phyloP scores from a whole-genome alignment of 2,329 filamentous ascomycete genomes.

The Grosmannia huntii region DNA sequence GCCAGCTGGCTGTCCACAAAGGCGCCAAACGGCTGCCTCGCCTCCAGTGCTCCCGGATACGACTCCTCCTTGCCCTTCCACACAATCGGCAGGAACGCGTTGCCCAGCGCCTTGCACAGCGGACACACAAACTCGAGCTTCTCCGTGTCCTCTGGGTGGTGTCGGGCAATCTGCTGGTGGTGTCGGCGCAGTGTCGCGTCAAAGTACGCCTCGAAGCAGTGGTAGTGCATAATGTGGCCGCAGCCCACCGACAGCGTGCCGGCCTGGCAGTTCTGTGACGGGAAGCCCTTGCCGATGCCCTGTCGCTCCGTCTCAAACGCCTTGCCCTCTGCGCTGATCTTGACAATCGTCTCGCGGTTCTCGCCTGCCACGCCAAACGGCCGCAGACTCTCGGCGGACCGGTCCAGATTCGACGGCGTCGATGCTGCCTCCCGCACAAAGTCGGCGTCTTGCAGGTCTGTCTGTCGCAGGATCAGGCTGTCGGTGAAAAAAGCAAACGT shows the following conservation, averaged over 20 bases:
- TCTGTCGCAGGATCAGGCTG: constrained; percentile 77
- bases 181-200: constrained; percentile 75
- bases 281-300: constrained; percentile 81
- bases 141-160: constrained; percentile 73
- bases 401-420: constrained; percentile 71
- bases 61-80: constrained; percentile 88
- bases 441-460: constrained; percentile 67
- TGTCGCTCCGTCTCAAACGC: constrained; percentile 64
- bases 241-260: constrained; percentile 85
- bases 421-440: constrained; percentile 72
- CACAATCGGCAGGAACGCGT: constrained; percentile 85
- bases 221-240: constrained; percentile 97
- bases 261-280: constrained; percentile 47
- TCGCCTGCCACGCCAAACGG: constrained; percentile 86
- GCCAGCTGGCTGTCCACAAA: constrained; percentile 52
- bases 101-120: constrained; percentile 90
- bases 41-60: constrained; percentile 59
- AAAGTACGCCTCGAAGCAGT: constrained; percentile 86
- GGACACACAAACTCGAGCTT: constrained; percentile 91
- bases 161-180: constrained; percentile 80
- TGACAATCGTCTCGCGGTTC: constrained; percentile 66
- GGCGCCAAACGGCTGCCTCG: constrained; percentile 45
- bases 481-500: constrained; percentile 85
- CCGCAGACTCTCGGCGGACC: constrained; percentile 67
- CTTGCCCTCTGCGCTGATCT: constrained; percentile 60